Base-by-base conservation (phyloP, 1,284 basidiomycete genomes). In the Schizophyllum amplum region DNA sequence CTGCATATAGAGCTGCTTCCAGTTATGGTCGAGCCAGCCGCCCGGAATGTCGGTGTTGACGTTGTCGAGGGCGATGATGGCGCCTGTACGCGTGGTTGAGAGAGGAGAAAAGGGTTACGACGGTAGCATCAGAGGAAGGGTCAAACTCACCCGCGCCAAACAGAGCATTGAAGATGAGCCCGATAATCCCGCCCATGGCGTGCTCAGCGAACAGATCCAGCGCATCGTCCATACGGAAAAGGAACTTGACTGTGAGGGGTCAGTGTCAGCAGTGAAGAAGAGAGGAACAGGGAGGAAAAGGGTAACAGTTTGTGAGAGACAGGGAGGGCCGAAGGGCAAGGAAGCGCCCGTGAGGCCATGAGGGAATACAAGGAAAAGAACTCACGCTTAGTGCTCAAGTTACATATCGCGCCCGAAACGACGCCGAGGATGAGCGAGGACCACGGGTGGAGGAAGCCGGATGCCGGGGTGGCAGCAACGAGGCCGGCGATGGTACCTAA, bases 171-270 rank as follows among this genome's bases (percentile, higher is more conserved):
- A 82, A 70, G 50, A 97, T 67, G 47, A 92, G 79, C 47, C 94
- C 94, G 54, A 96, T 79, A 22, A 95, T 83, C 52, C 95, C 95
- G 4, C 92, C 92, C 20, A 98, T 73, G 49, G 90, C 94, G 76
- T 98, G 93, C 65, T 93, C 89, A n/a, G 90, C 87, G 68, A 90
- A 92, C 58, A 93, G 79, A 81, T 93, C 90, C 53, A 94, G 84
- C 0, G 89, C 84, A 65, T 94, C 91, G 68, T 94, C 92, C 53
- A 92, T 82, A 20, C 76, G 74, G 58, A 89, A 62, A 48, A 84
- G 63, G 63, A 82, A 81, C 69, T 90, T 90, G 26, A 87, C 86
- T 89, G 24, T 48, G 54, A 64, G 54, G 63, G 59, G 47, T 57
- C n/a, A 47, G 22, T 4, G 46, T 63, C n/a, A 63, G 58, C 53